Conservation (phyloP, 1,284 basidiomycete genomes). For the Marasmius oreades region DNA sequence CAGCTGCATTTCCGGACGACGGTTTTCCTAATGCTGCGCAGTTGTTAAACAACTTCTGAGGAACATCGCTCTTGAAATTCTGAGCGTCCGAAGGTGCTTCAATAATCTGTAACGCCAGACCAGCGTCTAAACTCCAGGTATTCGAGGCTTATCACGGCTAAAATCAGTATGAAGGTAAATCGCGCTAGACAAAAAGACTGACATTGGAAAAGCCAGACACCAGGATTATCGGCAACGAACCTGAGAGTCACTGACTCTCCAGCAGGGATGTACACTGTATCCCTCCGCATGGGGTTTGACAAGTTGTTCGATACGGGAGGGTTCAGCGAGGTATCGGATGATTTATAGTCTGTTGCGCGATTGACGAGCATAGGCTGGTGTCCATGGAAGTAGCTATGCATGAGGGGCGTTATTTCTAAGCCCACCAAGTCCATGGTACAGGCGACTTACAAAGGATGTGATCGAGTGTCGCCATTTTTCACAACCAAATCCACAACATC, state of each 20-base stretch:
- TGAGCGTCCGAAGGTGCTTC: constrained; percentile 59
- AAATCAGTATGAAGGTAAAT: neutral
- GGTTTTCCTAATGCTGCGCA: constrained; percentile 62
- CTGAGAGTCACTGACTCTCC: constrained; percentile 62
- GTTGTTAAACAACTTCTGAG: constrained; percentile 61
- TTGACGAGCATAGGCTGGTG: constrained; percentile 80
- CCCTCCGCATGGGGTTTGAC: constrained; percentile 84
- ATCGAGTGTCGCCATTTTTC: constrained; percentile 73
- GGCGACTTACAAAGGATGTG: constrained; percentile 82
- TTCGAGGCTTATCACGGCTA: constrained; percentile 57
- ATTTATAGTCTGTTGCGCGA: constrained; percentile 70
- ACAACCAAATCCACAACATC: constrained; percentile 79
- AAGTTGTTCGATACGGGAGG: constrained; percentile 75
- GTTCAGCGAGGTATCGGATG: constrained; percentile 74
- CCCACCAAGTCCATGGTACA: too few relatives aligned
- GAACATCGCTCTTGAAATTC: constrained; percentile 39
- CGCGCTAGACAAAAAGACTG: constrained; percentile 19
- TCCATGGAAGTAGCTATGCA: constrained; percentile 72
- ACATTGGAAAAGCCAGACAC: constrained; percentile 83
- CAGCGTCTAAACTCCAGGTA: constrained; percentile 78
- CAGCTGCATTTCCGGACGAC: constrained; percentile 77
- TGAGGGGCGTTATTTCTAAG: too few relatives aligned
- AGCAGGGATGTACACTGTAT: constrained; percentile 68
- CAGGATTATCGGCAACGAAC: constrained; percentile 77
- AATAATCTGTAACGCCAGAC: constrained; percentile 75